Evolutionary conservation across 176 grass and related monocot genomes (phyloP), one percentile per base, ranked within the genome.

Genomic region (Musa itinerans): DNA sequence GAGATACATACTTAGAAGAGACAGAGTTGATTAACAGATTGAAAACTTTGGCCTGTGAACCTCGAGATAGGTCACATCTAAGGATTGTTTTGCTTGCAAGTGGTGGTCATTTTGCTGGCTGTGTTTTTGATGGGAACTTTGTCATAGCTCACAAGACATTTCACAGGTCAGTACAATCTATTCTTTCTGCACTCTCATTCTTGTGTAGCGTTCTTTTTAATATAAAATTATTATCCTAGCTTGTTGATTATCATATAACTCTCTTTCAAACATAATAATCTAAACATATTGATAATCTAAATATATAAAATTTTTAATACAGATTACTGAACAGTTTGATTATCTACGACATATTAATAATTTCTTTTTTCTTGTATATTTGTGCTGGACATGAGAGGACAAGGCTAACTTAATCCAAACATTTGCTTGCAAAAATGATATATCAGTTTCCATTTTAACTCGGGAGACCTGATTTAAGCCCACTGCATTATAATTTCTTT

Each of bases 81-180:
- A 89, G 90, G 74, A 91, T 99, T 59, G 68, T 94, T 78, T 75
- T 99, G 51, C 77, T 99, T 77, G 77, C 84, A 83, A 91, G 90
- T 80, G 95, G 95, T 50, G 95, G 95, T 52, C 86, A 94, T 82
- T 99, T 99, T 84, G 90, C 86, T 77, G 95, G 88, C 78, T 99
- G 86, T 74, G 86, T 99, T 89, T 99, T 99, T 53, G 95, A 99
- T 53, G 88, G 95, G 13, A 94, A 89, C 72, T 83, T 81, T 64
- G 65, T 99, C 8, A 23, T 94, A 76, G 88, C 90, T 8, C 91
- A 99, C 57, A 99, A 94, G 89, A 94, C 95, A 79, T 99, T 99
- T 87, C 95, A 98, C 82, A 91, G 95, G 95, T 98, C 80, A 68
- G 71, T 43, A 6, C 10, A 75, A 68, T 83, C 52, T 22, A 61